phyloP scores from a whole-genome alignment of 805 yeast species.

The Yamadazyma kitorensis region DNA sequence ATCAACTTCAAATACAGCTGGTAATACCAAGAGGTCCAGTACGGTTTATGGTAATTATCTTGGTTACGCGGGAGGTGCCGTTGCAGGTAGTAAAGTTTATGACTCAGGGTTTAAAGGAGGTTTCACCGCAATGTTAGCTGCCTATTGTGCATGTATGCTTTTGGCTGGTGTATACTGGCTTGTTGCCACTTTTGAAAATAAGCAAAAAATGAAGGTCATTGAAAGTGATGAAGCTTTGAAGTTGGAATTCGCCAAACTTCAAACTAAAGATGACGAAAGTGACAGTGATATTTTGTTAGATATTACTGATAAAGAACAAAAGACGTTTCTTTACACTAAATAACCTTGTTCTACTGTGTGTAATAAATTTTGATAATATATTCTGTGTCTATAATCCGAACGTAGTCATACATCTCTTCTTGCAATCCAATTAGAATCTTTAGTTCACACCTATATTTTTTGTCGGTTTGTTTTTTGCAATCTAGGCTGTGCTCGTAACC shows the following conservation, averaged over 20 bases:
- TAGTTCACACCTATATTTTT: no score
- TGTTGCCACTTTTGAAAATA: conserved; percentile 14
- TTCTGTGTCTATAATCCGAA: no score
- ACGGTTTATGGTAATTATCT: conserved; percentile 33
- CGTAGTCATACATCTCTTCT: no score
- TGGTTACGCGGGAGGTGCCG: conserved; percentile 28
- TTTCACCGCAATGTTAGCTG: conserved; percentile 18
- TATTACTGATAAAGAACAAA: conserved; percentile 20
- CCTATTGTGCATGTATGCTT: conserved; percentile 17
- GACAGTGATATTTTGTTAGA: conserved; percentile 12
- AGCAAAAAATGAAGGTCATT: conserved; percentile 11
- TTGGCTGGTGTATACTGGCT: conserved; percentile 15
- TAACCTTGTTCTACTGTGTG: no score
- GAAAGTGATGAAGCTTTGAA: conserved; percentile 6
- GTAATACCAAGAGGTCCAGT: conserved; percentile 29
- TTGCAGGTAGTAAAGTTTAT: conserved; percentile 26
- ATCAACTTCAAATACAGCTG: conserved; percentile 28
- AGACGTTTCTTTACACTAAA: conserved; percentile 17
- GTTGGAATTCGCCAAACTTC: conserved; percentile 8
- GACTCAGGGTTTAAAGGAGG: conserved; percentile 18
- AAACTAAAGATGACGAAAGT: conserved; percentile 8
- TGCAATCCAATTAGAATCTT: no score
- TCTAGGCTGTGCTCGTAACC: no score
- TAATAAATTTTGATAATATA: no score
- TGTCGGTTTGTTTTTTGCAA: no score